Conservation (phyloP, 768 basidiomycete species). For the Piloderma croceum region DNA sequence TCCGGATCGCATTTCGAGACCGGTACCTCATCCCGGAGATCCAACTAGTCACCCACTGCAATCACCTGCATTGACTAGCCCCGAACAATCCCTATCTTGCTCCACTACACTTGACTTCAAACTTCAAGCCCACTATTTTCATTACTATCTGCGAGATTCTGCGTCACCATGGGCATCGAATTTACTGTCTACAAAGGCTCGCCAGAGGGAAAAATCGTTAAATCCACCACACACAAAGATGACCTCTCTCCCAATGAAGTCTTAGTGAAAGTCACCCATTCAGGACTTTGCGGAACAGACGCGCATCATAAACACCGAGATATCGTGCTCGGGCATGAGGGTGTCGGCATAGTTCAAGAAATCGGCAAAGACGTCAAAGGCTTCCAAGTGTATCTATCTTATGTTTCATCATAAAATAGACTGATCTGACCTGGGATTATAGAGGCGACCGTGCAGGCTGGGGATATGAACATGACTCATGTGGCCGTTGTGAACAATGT, state of each 20-base stretch:
- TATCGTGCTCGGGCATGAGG: conserved; percentile 35
- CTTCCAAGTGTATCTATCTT: conserved; percentile 23
- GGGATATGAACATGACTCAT: conserved; percentile 25
- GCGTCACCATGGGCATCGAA: conserved; percentile 5
- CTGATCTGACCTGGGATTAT: not conserved
- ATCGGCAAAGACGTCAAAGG: conserved; percentile 25
- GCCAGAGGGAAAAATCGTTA: conserved; percentile 14
- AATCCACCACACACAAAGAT: conserved; percentile 11
- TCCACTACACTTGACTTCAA: no score
- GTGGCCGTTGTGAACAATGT: conserved; percentile 26
- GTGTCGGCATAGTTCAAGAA: conserved; percentile 24
- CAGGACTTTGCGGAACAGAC: conserved; percentile 32
- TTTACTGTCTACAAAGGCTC: conserved; percentile 29
- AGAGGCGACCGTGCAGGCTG: conserved; percentile 30
- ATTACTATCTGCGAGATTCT: no score
- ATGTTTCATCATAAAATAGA: not conserved
- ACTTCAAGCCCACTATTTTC: no score
- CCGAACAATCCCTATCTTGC: no score
- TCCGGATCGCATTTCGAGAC: no score
- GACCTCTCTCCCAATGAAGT: conserved; percentile 23
- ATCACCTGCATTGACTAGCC: no score
- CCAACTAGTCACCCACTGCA: no score
- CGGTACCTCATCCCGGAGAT: no score
- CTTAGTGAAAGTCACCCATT: conserved; percentile 28
- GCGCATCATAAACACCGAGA: conserved; percentile 24